phyloP scores from a whole-genome alignment of 2,329 filamentous ascomycete species.

The Sclerotinia spermophila region DNA sequence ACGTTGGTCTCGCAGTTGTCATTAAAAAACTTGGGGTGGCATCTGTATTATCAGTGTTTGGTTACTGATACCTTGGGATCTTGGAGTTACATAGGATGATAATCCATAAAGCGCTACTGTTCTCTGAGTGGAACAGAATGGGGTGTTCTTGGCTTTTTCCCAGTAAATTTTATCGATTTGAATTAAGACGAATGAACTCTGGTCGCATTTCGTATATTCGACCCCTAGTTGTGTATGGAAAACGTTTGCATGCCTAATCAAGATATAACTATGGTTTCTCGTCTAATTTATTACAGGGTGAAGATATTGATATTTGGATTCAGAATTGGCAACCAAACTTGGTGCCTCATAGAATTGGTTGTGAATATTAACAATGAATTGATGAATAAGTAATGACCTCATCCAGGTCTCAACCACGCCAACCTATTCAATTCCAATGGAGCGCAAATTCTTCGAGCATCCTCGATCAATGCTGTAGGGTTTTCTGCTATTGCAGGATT shows the following conservation, averaged over 20 bases:
- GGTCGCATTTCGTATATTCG: not conserved
- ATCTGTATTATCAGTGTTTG: not conserved
- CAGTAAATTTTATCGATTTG: not conserved
- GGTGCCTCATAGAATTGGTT: not conserved
- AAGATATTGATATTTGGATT: not conserved
- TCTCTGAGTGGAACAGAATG: not conserved
- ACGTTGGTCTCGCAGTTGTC: not conserved
- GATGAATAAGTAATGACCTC: not conserved
- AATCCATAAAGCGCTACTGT: not conserved
- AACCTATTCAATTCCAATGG: not conserved
- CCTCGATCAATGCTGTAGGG: not conserved
- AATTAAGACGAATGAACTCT: not conserved
- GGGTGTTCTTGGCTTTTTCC: not conserved
- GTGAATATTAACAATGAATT: not conserved
- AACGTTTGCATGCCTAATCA: not conserved
- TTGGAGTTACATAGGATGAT: not conserved
- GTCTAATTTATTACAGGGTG: not conserved
- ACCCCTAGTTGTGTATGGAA: not conserved
- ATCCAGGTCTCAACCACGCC: no score
- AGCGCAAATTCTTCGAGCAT: not conserved
- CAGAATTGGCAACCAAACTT: no score
- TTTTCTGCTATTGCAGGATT: not conserved
- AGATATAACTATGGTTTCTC: not conserved
- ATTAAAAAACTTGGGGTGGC: not conserved
- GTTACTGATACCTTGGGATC: not conserved